Base-by-base conservation (phyloP, 306 rosid species). In the Benincasa hispida region DNA sequence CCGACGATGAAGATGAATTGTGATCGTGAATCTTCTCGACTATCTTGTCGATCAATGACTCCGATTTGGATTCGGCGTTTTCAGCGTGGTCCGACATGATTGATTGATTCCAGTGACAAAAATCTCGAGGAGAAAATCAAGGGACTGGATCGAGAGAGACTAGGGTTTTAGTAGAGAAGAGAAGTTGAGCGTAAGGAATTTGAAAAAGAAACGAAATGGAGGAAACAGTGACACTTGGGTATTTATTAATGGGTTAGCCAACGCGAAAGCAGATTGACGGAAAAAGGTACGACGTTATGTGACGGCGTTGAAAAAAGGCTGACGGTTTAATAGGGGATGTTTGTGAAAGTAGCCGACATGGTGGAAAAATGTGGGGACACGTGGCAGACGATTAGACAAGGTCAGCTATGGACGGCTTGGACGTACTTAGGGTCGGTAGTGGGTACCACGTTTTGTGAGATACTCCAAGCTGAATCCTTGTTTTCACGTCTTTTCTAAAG, bases 11-110 rank as follows among this genome's bases (percentile, higher is more conserved):
- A 0, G 89, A 89, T 0, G 93, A 85, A n/a, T 82, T 83, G 47
- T 86, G 82, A 25, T 60, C 86, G 63, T 90, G 90, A 82, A 89
- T 79, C 92, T 90, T 90, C 78, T 89, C 94, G 37, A 67, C 63
- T 7, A 87, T 80, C 92, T 90, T 90, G 57, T 90, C 94, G 17
- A 81, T 61, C 83, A 87, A 41, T 21, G 96, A 90, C 35, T 79
- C 91, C 9, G 68, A 87, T 42, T 35, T 75, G 28, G 91, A 50
- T 27, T 76, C 88, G 0, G 84, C 48, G 72, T 37, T 84, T 75
- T 83, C 96, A 42, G 87, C 4, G 24, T 87, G 89, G 13, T 92
- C 96, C 61, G 96, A 90, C 98, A 91, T 93, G 72, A 8, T 58
- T 10, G 72, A 60, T 14, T 1, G 55, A 60, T 21, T 62, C 83